These are phyloP conservation scores for Megacollybia platyphylla DNA, from an alignment of 1,284 basidiomycete species.

Conservation along the genomic window DNA sequence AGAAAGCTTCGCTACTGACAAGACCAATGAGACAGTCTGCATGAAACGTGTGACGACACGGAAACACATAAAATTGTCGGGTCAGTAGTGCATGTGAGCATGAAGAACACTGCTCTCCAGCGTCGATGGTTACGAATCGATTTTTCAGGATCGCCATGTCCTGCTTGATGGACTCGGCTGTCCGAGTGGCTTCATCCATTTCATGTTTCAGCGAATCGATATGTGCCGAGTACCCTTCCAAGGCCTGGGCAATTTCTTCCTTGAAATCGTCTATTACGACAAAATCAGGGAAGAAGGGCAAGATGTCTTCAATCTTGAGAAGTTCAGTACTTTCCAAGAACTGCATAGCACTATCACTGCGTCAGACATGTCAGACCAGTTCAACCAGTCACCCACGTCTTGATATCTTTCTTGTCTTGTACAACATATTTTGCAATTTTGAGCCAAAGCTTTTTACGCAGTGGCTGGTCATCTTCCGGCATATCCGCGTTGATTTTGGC, in stretches of 20 bases:
- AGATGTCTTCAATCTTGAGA: slow-evolving; percentile 95
- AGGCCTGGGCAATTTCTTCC: slow-evolving; percentile 91
- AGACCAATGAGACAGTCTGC: slow-evolving; percentile 87
- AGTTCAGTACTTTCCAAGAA: slow-evolving; percentile 92
- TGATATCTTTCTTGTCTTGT: slow-evolving; percentile 94
- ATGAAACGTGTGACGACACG: slow-evolving; percentile 93
- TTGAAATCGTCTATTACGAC: slow-evolving; percentile 99
- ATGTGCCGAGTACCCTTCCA: slow-evolving; percentile 88
- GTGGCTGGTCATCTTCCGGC: slow-evolving; percentile 77
- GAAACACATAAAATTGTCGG: slow-evolving; percentile 96
- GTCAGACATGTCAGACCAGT: background rate
- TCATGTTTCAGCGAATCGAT: slow-evolving; percentile 87
- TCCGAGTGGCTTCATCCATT: slow-evolving; percentile 92
- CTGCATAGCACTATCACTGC: slow-evolving; percentile 72
- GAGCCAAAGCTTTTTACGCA: slow-evolving; percentile 94
- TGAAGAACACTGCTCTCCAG: slow-evolving; percentile 75
- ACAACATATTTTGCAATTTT: slow-evolving; percentile 97
- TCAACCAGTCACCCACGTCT: slow-evolving; percentile 53
- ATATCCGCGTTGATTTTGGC: slow-evolving; percentile 91
- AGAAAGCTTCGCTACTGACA: slow-evolving; percentile 35
- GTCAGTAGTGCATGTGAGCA: slow-evolving; percentile 71
- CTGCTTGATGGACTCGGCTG: slow-evolving; percentile 86
- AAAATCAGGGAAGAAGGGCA: slow-evolving; percentile 99
- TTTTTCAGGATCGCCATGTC: slow-evolving; percentile 81
- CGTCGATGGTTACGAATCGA: slow-evolving; percentile 90